Conservation (phyloP, 495 filamentous ascomycete genomes). For the Pyrenula massariospora region DNA sequence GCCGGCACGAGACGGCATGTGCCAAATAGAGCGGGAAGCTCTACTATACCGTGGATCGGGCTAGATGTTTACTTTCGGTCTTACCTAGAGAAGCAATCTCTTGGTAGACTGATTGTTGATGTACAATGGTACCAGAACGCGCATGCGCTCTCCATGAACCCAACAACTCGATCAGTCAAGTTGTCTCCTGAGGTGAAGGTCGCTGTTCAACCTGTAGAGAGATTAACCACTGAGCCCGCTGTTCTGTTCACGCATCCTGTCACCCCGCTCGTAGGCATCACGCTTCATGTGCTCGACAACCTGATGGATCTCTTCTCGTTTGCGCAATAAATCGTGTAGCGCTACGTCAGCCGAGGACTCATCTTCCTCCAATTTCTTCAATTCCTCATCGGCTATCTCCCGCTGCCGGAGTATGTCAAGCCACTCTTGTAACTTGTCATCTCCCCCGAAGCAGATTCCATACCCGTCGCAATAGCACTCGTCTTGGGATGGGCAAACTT, state of each 20-base stretch:
- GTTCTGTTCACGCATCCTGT: not conserved
- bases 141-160: too few species aligned
- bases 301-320: not conserved
- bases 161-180: too few species aligned
- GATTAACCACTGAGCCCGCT: too few species aligned
- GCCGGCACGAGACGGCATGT: too few species aligned
- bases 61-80: too few species aligned
- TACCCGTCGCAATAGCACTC: conserved; percentile 73
- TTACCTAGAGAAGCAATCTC: too few species aligned
- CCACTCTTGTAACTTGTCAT: not conserved
- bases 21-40: too few species aligned
- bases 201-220: too few species aligned
- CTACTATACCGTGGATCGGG: too few species aligned
- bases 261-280: not conserved
- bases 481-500: conserved; percentile 52
- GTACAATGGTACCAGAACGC: too few species aligned
- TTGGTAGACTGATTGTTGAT: too few species aligned
- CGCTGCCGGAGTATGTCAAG: not conserved
- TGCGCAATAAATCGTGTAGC: not conserved
- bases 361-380: not conserved
- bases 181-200: too few species aligned
- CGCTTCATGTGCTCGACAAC: not conserved
- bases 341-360: not conserved
- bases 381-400: not conserved
- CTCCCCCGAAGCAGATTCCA: conserved; percentile 51